A percentile compares a stretch with the other conserved stretches of the same genome.
These are phyloP conservation scores for Butyriboletus appendiculatus DNA, from an alignment of 1,284 basidiomycete species.

Conservation along the genomic window DNA sequence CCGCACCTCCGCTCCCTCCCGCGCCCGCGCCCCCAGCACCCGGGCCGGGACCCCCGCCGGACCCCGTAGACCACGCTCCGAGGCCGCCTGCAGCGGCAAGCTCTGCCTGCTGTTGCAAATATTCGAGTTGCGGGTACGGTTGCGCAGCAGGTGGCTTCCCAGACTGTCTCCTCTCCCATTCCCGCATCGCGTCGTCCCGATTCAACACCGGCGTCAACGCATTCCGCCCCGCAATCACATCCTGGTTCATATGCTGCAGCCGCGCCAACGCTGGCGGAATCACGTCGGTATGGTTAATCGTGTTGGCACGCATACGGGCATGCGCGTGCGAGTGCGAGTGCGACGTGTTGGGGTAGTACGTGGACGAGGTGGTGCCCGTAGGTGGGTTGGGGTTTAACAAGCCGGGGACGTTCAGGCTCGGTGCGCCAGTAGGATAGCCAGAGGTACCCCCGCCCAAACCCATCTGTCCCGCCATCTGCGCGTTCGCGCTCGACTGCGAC, in stretches of 20 bases:
- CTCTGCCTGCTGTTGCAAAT: conserved; percentile 90
- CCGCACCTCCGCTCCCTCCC: conserved; percentile 14
- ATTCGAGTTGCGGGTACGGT: conserved; percentile 86
- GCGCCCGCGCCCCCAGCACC: conserved; percentile 18
- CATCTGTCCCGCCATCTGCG: conserved; percentile 25
- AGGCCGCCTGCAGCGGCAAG: conserved; percentile 65
- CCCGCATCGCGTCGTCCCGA: conserved; percentile 85
- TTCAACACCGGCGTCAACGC: conserved; percentile 87
- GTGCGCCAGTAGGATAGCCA: conserved; percentile 42
- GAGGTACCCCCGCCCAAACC: conserved; percentile 31
- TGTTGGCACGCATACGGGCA: conserved; percentile 79
- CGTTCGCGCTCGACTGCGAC: conserved; percentile 25
- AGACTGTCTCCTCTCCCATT: conserved; percentile 84
- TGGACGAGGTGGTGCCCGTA: conserved; percentile 42
- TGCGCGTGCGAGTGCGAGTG: conserved; percentile 35
- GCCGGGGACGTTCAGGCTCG: conserved; percentile 29
- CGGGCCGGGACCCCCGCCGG: not conserved
- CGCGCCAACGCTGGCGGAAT: conserved; percentile 91
- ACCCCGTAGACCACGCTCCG: conserved; percentile 45
- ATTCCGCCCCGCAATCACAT: conserved; percentile 79
- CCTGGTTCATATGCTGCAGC: conserved; percentile 86
- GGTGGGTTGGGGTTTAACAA: conserved; percentile 52
- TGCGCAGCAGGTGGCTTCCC: conserved; percentile 66
- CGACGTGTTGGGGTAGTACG: conserved; percentile 63
- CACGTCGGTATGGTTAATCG: conserved; percentile 81